Conservation (phyloP, 129 eudicot genomes). For the Artemisia argyi region DNA sequence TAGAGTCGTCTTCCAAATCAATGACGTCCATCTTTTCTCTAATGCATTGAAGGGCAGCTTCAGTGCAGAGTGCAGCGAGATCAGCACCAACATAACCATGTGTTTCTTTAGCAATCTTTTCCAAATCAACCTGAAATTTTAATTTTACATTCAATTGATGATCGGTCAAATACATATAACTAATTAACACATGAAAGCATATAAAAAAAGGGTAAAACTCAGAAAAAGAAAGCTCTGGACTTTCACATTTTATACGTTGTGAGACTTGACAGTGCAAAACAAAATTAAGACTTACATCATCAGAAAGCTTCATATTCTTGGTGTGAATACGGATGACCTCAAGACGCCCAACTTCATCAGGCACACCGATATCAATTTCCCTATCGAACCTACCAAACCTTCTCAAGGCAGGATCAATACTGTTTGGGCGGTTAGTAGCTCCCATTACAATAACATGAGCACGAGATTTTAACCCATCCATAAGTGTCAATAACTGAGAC, state of each 20-base stretch:
- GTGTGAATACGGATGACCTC: conserved; percentile 81
- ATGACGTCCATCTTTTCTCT: conserved; percentile 79
- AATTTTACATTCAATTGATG: conserved; percentile 33
- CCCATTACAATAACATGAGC: conserved; percentile 88
- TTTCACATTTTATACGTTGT: no score
- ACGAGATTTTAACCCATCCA: conserved; percentile 80
- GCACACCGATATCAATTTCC: conserved; percentile 82
- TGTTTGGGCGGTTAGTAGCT: conserved; percentile 82
- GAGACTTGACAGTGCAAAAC: no score
- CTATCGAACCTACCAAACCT: conserved; percentile 83
- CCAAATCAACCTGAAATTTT: conserved; percentile 76
- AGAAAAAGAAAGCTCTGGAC: no score
- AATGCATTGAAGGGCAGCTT: conserved; percentile 88
- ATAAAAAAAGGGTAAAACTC: background rate
- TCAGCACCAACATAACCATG: conserved; percentile 83
- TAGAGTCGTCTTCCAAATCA: conserved; percentile 65
- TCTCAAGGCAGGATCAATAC: conserved; percentile 81
- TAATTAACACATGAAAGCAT: conserved; percentile 8
- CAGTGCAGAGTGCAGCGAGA: conserved; percentile 80
- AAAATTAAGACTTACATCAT: conserved; percentile 44
- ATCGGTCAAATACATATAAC: background rate
- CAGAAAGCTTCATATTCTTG: conserved; percentile 79
- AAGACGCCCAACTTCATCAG: conserved; percentile 86
- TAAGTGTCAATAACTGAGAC: conserved; percentile 69
- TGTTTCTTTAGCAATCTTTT: conserved; percentile 64